A percentile compares a stretch with the other conserved stretches of the same genome.
Conservation (phyloP, 352 stramenopile genomes). For the Saprolegnia parasitica region DNA sequence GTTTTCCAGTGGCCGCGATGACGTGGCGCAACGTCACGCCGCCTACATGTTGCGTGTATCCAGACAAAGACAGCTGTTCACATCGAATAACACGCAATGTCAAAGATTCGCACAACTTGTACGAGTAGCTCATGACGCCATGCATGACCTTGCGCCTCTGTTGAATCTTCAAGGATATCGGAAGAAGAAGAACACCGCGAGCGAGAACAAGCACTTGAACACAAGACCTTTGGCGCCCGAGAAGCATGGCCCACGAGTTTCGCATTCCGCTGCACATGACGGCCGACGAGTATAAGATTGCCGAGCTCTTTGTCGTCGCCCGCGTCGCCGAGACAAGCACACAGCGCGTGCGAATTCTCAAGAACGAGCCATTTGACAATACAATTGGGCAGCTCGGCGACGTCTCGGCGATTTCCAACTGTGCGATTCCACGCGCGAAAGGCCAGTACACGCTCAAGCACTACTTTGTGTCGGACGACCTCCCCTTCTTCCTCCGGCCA, state of each 20-base stretch:
- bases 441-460: conserved; percentile 32
- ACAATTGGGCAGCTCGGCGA: conserved; percentile 24
- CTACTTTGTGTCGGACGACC: conserved; percentile 20
- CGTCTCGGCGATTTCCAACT: conserved; percentile 24
- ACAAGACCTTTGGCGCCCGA: too few relatives aligned
- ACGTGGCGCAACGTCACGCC: too few relatives aligned
- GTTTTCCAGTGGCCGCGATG: too few relatives aligned
- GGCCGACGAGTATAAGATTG: conserved; percentile 28
- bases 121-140: not conserved
- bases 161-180: not conserved
- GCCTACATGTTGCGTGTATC: too few relatives aligned
- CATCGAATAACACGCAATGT: too few relatives aligned
- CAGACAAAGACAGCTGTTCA: too few relatives aligned
- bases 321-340: not conserved
- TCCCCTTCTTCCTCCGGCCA: conserved; percentile 8
- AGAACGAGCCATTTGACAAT: conserved; percentile 32
- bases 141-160: not conserved
- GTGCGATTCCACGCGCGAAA: conserved; percentile 23
- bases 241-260: conserved; percentile 25
- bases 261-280: conserved; percentile 30
- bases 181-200: too few relatives aligned
- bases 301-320: conserved; percentile 27
- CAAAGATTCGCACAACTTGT: not conserved
- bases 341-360: conserved; percentile 19
- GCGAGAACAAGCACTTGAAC: too few relatives aligned